Base-by-base conservation (phyloP, 495 filamentous ascomycete species). In the Trichoderma virens region DNA sequence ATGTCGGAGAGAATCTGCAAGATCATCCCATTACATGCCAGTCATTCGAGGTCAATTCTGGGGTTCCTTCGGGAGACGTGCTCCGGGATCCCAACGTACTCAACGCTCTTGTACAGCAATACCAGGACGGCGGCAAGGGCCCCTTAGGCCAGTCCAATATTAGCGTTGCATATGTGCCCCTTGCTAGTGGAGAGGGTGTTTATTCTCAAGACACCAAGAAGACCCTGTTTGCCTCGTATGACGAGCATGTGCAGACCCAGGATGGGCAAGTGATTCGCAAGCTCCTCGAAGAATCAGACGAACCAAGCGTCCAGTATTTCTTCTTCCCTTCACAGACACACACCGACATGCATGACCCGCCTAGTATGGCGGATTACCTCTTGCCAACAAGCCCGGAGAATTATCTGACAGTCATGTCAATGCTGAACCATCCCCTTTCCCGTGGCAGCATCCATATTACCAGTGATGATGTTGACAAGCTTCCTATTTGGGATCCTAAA, bases 1-100 rank as follows among this genome's bases (percentile, higher is more conserved):
- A 87, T 72, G 86, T 96, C 4, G 91, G 91, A 64, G 85, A 92
- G 76, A 88, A 79, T 62, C 68, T 82, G 65, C 80, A 83, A 61
- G 83, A 85, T 65, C 81, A 85, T 65, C 70, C 71, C 28, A 68
- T 74, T 8, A 71, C 72, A 59, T 67, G 65, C 41, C 68, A 78
- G 62, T 73, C 67, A 65, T 80, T 79, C 60, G 74, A 80, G 30
- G 73, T 81, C 13, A 70, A 71, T 8, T 72, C 77, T n/a, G 75
- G 67, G 0, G 69, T 75, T 31, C 67, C 74, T 3, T 79, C 78
- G 1, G 73, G 71, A 8, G 79, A 81, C 67, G 69, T 75, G 14
- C 62, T 80, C 28, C 79, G 79, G 13, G 75, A 82, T 62, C 73
- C 75, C 0, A 66, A 67, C 27, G 65, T 77, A 0, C 63, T 80